Percentiles rank a stretch among this genome's conserved stretches.
Evolutionary conservation across 73 alveolate species (phyloP).

Genomic region (Paramecium primaurelia): DNA sequence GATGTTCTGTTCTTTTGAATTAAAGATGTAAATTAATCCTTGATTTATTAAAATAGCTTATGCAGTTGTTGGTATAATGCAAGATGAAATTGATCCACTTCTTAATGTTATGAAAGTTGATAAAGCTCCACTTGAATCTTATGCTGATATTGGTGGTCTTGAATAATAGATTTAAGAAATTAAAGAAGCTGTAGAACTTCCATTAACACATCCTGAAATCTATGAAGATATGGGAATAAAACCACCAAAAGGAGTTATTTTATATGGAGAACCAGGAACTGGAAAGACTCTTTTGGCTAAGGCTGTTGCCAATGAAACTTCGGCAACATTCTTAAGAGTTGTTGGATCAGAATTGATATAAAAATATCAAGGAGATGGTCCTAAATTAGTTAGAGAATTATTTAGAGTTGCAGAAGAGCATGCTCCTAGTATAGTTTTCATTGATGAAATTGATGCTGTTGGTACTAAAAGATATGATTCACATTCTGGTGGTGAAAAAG

Average conservation of each 20-base stretch:
- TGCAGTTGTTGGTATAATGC: conserved; percentile 97
- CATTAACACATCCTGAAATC: conserved; percentile 98
- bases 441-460: conserved; percentile 99
- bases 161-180: conserved; percentile 96
- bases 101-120: conserved; percentile 98
- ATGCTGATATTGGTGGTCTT: conserved; percentile 99
- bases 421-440: conserved; percentile 99
- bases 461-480: conserved; percentile 99
- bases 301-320: conserved; percentile 99
- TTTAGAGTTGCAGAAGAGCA: conserved; percentile 98
- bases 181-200: conserved; percentile 97
- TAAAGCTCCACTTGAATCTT: conserved; percentile 98
- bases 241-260: conserved; percentile 98
- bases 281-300: conserved; percentile 99
- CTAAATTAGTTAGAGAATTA: conserved; percentile 86
- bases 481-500: conserved; percentile 98
- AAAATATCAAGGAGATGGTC: conserved; percentile 99
- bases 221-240: conserved; percentile 99
- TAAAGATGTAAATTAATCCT: conserved; percentile 65
- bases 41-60: conserved; percentile 44
- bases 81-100: conserved; percentile 99
- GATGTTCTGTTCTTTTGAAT: conserved; percentile 95
- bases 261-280: conserved; percentile 99
- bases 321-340: conserved; percentile 99
- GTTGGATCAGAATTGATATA: conserved; percentile 98